Base-by-base conservation (phyloP, 768 basidiomycete species). In the Pisolithus tinctorius region DNA sequence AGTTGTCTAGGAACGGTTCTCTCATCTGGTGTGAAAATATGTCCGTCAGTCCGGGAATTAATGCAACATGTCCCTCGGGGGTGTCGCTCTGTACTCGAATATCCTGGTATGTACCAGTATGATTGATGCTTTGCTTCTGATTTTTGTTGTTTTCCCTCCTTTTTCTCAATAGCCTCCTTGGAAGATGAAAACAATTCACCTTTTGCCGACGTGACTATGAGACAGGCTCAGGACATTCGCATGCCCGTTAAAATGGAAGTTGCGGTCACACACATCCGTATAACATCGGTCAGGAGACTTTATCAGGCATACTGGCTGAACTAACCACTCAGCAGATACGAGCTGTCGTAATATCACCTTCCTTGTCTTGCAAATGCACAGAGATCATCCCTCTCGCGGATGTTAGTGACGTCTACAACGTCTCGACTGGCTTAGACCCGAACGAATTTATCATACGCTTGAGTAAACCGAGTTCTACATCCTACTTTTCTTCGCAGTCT, bases 401-500 rank as follows among this genome's bases (percentile, higher is more conserved):
- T 53, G 79, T 96, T 55, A 90, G 89, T 68, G 93, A 96, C 58
- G 80, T 90, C 1, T 88, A 91, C 67, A 87, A 86, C 42, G 82
- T 92, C 20, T 80, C 83, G 2, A 86, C 83, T 14, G 86, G 87
- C 6, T 78, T 82, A 14, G 88, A 92, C 47, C 73, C 74, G n/a
- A 62, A 84, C 49, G 88, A 93, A 60, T 93, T 93, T 60, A 86
- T 91, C 54, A 82, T 93, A 54, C 78, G 90, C 41, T 77, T 85
- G 42, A 81, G 79, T 51, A 75, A 79, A 53, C 85, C 88, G 54
- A 84, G 83, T 4, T 73, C 78, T 8, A 89, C 86, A 0, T 70
- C 86, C 38, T 90, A 88, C 59, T 90, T 91, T 63, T 82, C 84
- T 10, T 88, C 89, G 0, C 72, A 76, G 1, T 66, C 73, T 45